These are phyloP conservation scores for Dioscorea dumetorum DNA, from an alignment of 106 monocot species.

Conservation along the genomic window DNA sequence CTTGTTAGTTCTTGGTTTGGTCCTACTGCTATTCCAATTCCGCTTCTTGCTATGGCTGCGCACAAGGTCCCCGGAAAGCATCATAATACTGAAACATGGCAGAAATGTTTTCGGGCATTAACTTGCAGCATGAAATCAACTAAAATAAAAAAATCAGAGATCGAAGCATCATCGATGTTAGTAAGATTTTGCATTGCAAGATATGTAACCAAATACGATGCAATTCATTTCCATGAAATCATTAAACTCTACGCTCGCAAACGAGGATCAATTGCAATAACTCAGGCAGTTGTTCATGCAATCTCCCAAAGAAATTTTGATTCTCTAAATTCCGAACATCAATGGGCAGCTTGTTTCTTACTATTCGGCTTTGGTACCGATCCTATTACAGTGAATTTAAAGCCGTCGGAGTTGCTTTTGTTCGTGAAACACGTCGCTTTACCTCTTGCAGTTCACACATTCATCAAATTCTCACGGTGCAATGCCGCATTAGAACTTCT, in stretches of 20 bases:
- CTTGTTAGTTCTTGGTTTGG: constrained; percentile 80
- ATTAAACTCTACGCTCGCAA: constrained; percentile 20
- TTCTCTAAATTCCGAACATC: constrained; percentile 40
- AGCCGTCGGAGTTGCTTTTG: constrained; percentile 57
- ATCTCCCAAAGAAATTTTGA: constrained; percentile 29
- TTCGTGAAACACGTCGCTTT: constrained; percentile 75
- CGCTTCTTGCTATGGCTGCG: constrained; percentile 72
- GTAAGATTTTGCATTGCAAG: constrained; percentile 81
- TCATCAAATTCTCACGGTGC: constrained; percentile 82
- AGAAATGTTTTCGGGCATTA: constrained; percentile 30
- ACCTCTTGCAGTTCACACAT: constrained; percentile 66
- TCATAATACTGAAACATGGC: constrained; percentile 17
- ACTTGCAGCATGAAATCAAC: constrained; percentile 32
- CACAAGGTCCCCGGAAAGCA: constrained; percentile 53
- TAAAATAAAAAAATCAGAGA: constrained; percentile 52
- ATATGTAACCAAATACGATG: constrained; percentile 26
- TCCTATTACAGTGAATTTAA: constrained; percentile 68
- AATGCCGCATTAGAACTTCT: constrained; percentile 79
- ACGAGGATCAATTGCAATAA: constrained; percentile 33
- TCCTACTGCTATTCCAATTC: constrained; percentile 48
- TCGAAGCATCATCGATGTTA: constrained; percentile 69
- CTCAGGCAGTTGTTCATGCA: constrained; percentile 52
- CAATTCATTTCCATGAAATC: constrained; percentile 36
- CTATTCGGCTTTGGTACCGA: constrained; percentile 91
- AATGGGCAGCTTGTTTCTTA: constrained; percentile 84